Conservation (phyloP, 768 basidiomycete genomes). For the Tricholomella constricta region DNA sequence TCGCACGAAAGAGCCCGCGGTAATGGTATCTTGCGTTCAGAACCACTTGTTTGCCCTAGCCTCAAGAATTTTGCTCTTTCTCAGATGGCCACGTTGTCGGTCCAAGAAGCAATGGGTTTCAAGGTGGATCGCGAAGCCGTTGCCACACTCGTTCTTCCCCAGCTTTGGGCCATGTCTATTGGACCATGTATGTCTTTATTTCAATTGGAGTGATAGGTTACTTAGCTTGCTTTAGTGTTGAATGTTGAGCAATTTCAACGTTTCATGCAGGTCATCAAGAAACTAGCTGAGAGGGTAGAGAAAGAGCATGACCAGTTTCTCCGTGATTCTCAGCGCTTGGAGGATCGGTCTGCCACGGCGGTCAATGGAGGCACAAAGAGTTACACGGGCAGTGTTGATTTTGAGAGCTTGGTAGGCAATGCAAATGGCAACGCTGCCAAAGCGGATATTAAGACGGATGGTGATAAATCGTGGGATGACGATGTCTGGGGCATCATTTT, state of each 20-base stretch:
- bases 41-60: not conserved
- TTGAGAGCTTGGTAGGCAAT: constrained; percentile 82
- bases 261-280: constrained; percentile 86
- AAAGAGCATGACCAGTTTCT: constrained; percentile 91
- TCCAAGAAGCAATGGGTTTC: constrained; percentile 95
- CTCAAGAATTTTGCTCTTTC: not conserved
- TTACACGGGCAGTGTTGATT: constrained; percentile 66
- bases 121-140: constrained; percentile 94
- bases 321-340: constrained; percentile 88
- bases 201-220: not conserved
- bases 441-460: constrained; percentile 42
- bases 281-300: constrained; percentile 84
- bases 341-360: constrained; percentile 66
- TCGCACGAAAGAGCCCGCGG: constrained; percentile 93
- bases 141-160: constrained; percentile 84
- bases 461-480: constrained; percentile 66
- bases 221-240: constrained; percentile 49
- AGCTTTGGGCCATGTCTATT: constrained; percentile 97
- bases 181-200: constrained; percentile 69
- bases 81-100: constrained; percentile 84
- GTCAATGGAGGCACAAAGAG: constrained; percentile 39
- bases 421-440: constrained; percentile 46
- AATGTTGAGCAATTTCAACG: constrained; percentile 86
- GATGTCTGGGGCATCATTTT: constrained; percentile 87
- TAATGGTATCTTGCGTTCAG: constrained; percentile 62